Base-by-base conservation (phyloP, 2,329 filamentous ascomycete species). In the Stagonosporopsis chrysanthemi region DNA sequence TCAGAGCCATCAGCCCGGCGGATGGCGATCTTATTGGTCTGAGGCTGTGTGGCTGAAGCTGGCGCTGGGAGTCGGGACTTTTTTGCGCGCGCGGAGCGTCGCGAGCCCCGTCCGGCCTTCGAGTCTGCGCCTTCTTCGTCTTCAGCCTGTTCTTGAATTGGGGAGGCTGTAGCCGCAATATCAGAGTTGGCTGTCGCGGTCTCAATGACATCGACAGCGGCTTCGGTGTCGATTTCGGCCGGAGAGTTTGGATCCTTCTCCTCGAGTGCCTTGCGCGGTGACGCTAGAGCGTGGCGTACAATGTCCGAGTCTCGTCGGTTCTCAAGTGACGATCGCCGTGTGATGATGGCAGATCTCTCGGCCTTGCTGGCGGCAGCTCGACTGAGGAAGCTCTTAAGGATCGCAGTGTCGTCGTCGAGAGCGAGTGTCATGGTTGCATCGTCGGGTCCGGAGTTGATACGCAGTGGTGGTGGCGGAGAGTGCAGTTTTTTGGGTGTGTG, bases 211-310 rank as follows among this genome's bases (percentile, higher is more conserved):
- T 75, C 71, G 15, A 75, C 52, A 3, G 69, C 71, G 22, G 58
- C 58, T n/a, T 74, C 70, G 35, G 64, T 70, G 53, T 74, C 71
- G 52, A 65, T 63, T 48, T 75, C 75, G 14, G 78, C 76, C n/a
- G 79, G 78, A 39, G 77, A 81, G 56, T 82, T 82, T 28, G 78
- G 76, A 56, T 83, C 80, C 63, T 81, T 77, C 28, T 80, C 77
- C 63, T 76, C 77, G 0, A 83, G 75, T 5, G 77, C 73, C 48
- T 76, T 75, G 22, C 76, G 75, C 19, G 80, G 78, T 23, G 79
- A 80, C 22, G 80, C 78, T 17, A 83, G 71, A 9, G 80, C 81
- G 48, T 79, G 74, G 28, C 79, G 76, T 11, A 82, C 72, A 7
- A 74, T 74, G 60, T 79, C 79, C 2, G 80, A 82, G 54, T 83